Evolutionary conservation across 2,329 filamentous ascomycete species (phyloP).

Genomic region (Aspergillus jensenii): DNA sequence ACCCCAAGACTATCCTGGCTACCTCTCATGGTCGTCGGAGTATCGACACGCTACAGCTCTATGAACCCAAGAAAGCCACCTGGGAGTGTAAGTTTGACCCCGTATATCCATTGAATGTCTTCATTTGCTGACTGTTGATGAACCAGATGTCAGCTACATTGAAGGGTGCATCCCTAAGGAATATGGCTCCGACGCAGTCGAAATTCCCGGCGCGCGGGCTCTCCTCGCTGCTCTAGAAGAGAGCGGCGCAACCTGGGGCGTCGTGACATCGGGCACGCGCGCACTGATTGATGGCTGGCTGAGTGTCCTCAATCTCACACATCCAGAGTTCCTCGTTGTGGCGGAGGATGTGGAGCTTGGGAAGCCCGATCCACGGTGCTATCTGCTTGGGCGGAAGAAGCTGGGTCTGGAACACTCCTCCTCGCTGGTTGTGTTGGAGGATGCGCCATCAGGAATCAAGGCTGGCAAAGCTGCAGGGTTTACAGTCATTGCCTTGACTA

Average conservation of each 20-base stretch:
- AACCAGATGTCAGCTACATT: constrained; percentile 71
- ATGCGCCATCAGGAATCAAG: constrained; percentile 80
- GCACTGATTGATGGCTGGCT: constrained; percentile 72
- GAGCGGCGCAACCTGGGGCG: constrained; percentile 72
- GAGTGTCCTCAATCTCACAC: constrained; percentile 62
- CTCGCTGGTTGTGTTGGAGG: constrained; percentile 76
- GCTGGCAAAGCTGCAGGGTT: constrained; percentile 85
- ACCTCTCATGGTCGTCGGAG: constrained; percentile 88
- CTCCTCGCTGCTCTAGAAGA: constrained; percentile 68
- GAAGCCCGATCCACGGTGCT: constrained; percentile 76
- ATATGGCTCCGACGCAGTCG: constrained; percentile 74
- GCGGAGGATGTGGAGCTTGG: constrained; percentile 74
- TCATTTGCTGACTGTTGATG: neutral
- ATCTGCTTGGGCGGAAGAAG: constrained; percentile 64
- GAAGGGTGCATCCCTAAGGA: constrained; percentile 76
- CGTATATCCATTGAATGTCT: neutral
- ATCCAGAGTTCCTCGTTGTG: constrained; percentile 66
- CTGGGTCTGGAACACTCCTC: constrained; percentile 52
- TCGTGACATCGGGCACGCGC: constrained; percentile 71
- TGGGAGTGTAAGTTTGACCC: constrained; percentile 74
- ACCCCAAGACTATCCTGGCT: constrained; percentile 79
- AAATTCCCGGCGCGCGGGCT: constrained; percentile 78
- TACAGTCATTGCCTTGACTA: constrained; percentile 79
- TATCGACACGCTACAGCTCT: constrained; percentile 78
- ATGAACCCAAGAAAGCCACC: constrained; percentile 82